Conservation (phyloP, 208 protist species). For the Leishmania turanica region DNA sequence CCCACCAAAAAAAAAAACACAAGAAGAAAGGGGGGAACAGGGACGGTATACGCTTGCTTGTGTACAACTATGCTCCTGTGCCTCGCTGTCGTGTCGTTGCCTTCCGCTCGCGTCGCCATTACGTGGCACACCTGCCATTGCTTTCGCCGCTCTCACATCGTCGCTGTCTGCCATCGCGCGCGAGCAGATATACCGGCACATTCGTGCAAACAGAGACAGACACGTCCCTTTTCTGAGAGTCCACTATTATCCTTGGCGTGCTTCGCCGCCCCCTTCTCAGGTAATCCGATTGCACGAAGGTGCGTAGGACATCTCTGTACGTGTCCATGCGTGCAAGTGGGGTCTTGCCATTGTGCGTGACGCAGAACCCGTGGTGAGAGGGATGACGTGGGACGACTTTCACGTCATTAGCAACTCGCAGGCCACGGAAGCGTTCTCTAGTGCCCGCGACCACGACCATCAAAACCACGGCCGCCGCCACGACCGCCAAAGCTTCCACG, state of each 20-base stretch:
- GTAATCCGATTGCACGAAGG: not conserved
- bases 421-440: constrained; percentile 13
- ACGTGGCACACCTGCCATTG: not conserved
- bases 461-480: constrained; percentile 44
- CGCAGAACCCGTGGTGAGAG: constrained; percentile 7
- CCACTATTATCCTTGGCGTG: not conserved
- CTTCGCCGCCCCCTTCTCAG: not conserved
- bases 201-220: not conserved
- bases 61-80: not conserved
- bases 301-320: not conserved
- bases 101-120: not conserved
- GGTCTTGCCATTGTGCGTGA: constrained; percentile 5
- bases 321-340: not conserved
- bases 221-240: not conserved
- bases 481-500: constrained; percentile 28
- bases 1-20: not conserved
- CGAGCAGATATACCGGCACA: not conserved
- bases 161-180: not conserved
- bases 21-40: not conserved
- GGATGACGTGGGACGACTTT: not conserved
- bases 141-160: not conserved
- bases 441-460: constrained; percentile 23
- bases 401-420: not conserved
- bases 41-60: not conserved
- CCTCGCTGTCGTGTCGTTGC: not conserved